These are phyloP conservation scores for Leccinum subtestaceum DNA, from an alignment of 768 basidiomycete species.

Conservation along the genomic window DNA sequence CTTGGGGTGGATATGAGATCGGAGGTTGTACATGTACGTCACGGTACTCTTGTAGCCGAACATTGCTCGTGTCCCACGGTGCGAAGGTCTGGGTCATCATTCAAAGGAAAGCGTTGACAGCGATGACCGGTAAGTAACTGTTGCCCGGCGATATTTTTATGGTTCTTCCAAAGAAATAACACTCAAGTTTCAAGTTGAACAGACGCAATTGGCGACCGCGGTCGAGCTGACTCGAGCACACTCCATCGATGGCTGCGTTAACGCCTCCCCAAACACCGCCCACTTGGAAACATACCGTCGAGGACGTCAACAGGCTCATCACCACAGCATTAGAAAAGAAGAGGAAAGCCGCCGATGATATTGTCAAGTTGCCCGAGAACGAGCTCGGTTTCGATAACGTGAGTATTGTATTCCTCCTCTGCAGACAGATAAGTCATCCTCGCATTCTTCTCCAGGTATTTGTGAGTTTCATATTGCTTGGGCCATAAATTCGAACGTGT, in stretches of 20 bases:
- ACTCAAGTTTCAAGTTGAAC: background rate
- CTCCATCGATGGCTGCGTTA: conserved; percentile 35
- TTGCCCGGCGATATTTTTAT: background rate
- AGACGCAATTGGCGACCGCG: background rate
- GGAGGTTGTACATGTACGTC: background rate
- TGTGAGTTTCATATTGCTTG: conserved; percentile 43
- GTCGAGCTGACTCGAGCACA: conserved; percentile 20
- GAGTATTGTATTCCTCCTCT: conserved; percentile 22
- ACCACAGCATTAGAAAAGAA: conserved; percentile 57
- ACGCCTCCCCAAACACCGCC: conserved; percentile 66
- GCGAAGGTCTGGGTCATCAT: no score
- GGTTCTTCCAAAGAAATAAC: background rate
- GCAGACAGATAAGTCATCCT: background rate
- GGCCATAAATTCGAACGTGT: background rate
- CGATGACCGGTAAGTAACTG: no score
- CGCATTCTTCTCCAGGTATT: conserved; percentile 51
- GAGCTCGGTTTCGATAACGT: conserved; percentile 69
- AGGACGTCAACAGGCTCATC: conserved; percentile 55
- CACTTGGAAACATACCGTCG: conserved; percentile 62
- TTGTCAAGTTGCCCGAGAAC: conserved; percentile 55
- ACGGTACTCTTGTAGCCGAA: no score
- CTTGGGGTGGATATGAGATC: background rate
- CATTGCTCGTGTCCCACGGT: no score
- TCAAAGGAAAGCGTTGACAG: no score
- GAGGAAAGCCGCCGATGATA: conserved; percentile 51